phyloP scores from a whole-genome alignment of 495 filamentous ascomycete genomes.

The Tuber borchii region DNA sequence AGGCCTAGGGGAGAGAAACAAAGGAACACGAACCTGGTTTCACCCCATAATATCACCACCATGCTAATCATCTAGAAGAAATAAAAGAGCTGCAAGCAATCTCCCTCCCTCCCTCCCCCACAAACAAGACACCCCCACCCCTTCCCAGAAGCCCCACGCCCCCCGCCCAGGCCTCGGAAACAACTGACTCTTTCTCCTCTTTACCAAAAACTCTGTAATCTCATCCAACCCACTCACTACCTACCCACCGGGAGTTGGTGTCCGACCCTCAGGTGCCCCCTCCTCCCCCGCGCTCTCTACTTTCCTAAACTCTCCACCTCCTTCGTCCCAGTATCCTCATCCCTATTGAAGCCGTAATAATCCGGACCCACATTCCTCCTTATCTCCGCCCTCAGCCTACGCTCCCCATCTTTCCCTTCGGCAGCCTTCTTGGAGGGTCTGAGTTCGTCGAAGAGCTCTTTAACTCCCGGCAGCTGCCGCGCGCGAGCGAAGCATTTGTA shows the following conservation, averaged over 20 bases:
- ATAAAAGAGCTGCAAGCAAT: neutral
- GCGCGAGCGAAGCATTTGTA: conserved; percentile 78
- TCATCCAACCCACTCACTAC: conserved; percentile 78
- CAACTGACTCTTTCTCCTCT: conserved; percentile 71
- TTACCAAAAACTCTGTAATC: conserved; percentile 85
- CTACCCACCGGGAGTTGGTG: conserved; percentile 79
- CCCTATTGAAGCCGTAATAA: conserved; percentile 91
- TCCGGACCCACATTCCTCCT: conserved; percentile 80
- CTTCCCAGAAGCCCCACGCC: neutral
- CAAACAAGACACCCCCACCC: neutral
- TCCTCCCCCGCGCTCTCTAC: conserved; percentile 48
- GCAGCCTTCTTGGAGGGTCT: conserved; percentile 54
- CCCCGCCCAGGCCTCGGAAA: conserved; percentile 67
- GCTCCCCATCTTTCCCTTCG: conserved; percentile 55
- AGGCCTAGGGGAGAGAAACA: neutral
- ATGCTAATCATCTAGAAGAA: neutral
- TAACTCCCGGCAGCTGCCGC: conserved; percentile 85
- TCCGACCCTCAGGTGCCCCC: conserved; percentile 57
- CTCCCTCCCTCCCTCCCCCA: neutral
- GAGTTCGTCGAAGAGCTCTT: conserved; percentile 87
- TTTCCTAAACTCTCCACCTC: conserved; percentile 72
- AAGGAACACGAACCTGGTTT: neutral
- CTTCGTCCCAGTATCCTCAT: conserved; percentile 87
- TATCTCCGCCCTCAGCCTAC: conserved; percentile 58
- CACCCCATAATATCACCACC: neutral